Conservation (phyloP, 2,329 filamentous ascomycete genomes). For the Zopfia rhizophila region DNA sequence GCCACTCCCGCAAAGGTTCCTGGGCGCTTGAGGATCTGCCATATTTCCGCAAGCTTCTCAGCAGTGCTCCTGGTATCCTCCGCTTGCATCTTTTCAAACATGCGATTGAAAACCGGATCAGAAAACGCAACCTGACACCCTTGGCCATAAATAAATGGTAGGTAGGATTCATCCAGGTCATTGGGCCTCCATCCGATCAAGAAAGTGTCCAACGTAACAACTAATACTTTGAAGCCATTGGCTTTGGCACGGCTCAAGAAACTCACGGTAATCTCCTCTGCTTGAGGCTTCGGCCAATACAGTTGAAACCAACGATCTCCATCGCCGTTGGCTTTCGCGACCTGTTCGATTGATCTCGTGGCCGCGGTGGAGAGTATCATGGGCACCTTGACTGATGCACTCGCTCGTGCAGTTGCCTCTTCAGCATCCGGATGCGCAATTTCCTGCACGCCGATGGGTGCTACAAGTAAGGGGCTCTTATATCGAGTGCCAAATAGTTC, state of each 20-base stretch:
- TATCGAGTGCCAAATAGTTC: constrained; percentile 53
- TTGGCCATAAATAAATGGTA: constrained; percentile 65
- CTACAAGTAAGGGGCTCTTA: constrained; percentile 67
- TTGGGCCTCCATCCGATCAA: constrained; percentile 74
- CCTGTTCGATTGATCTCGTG: constrained; percentile 72
- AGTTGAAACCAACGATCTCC: constrained; percentile 77
- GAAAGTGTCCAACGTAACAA: constrained; percentile 79
- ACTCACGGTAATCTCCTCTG: constrained; percentile 72
- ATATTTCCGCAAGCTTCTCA: constrained; percentile 50
- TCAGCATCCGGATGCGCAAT: constrained; percentile 75
- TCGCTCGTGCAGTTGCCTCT: constrained; percentile 70
- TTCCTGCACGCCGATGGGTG: constrained; percentile 75
- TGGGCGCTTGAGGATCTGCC: constrained; percentile 49
- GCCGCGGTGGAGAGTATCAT: constrained; percentile 75
- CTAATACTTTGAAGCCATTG: constrained; percentile 71
- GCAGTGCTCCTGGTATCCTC: constrained; percentile 40
- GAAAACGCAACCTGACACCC: constrained; percentile 49
- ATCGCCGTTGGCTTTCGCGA: constrained; percentile 67
- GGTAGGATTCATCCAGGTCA: constrained; percentile 71
- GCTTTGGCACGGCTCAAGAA: constrained; percentile 70
- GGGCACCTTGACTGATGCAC: constrained; percentile 68
- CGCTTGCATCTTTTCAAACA: constrained; percentile 44
- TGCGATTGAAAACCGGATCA: constrained; percentile 48
- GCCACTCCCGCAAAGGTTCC: constrained; percentile 44
- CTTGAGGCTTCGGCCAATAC: constrained; percentile 75